Evolutionary conservation across 2,329 filamentous ascomycete species (phyloP).

Genomic region (Microcera coccophila): DNA sequence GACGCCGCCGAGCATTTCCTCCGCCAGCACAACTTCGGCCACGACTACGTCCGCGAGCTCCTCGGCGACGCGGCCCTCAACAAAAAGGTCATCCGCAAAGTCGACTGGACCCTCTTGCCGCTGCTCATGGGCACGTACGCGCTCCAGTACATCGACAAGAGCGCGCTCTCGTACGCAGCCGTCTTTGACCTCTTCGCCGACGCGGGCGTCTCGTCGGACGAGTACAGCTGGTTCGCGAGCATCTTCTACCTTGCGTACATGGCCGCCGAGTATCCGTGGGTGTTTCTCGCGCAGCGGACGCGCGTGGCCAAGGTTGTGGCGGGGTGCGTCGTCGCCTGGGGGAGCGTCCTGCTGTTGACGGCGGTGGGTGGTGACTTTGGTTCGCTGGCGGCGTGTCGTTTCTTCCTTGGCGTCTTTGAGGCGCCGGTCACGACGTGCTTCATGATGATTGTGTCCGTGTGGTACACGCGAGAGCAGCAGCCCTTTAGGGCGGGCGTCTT

Average conservation of each 20-base stretch:
- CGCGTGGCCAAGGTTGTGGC: slow-evolving; percentile 45
- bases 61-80: slow-evolving; percentile 23
- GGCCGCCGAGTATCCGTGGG: slow-evolving; percentile 43
- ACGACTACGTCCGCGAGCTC: slow-evolving; percentile 20
- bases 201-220: background rate
- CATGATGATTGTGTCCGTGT: slow-evolving; percentile 50
- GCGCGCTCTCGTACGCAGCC: slow-evolving; percentile 50
- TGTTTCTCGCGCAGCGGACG: slow-evolving; percentile 39
- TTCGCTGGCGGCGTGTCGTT: slow-evolving; percentile 43
- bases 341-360: slow-evolving; percentile 36
- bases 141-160: slow-evolving; percentile 49
- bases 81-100: slow-evolving; percentile 32
- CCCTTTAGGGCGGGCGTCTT: slow-evolving; percentile 40
- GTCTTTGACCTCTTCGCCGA: slow-evolving; percentile 37
- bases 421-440: slow-evolving; percentile 50
- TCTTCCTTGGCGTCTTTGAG: slow-evolving; percentile 55
- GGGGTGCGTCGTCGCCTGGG: slow-evolving; percentile 31
- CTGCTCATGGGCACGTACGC: slow-evolving; percentile 44
- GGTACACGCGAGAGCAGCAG: slow-evolving; percentile 45
- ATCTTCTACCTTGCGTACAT: slow-evolving; percentile 51
- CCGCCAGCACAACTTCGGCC: slow-evolving; percentile 23
- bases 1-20: slow-evolving; percentile 27
- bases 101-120: slow-evolving; percentile 36
- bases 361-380: slow-evolving; percentile 35
- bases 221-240: slow-evolving; percentile 21